A percentile compares a stretch with the other conserved stretches of the same genome.
Conservation (phyloP, 345 rosid species). For the Turnera subulata region DNA sequence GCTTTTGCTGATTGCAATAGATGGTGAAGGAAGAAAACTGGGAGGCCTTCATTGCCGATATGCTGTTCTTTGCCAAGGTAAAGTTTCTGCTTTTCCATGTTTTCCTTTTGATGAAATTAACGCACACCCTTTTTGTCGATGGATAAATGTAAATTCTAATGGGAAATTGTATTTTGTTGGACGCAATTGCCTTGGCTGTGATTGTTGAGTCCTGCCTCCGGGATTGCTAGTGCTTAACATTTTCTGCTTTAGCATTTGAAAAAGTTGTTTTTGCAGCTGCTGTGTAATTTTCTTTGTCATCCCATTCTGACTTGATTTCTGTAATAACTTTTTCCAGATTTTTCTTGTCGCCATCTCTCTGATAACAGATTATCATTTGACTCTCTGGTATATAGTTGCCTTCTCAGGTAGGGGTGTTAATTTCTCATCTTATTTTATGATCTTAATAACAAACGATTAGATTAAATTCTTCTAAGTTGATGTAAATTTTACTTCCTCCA, state of each 20-base stretch:
- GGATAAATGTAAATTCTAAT: not conserved
- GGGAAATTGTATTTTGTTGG: not conserved
- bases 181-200: not conserved
- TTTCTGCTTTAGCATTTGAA: not conserved
- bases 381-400: constrained; percentile 57
- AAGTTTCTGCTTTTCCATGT: not conserved
- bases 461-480: no score
- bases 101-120: not conserved
- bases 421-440: not conserved
- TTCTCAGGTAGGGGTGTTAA: constrained; percentile 50
- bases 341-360: constrained; percentile 61
- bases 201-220: no score
- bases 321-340: constrained; percentile 40
- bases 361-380: constrained; percentile 64
- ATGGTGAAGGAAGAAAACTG: constrained; percentile 66
- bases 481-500: no score
- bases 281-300: not conserved
- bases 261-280: not conserved
- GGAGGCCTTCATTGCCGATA: constrained; percentile 68
- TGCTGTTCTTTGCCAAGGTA: constrained; percentile 70
- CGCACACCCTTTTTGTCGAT: not conserved
- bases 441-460: no score
- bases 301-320: constrained; percentile 14
- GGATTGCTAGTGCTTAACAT: no score
- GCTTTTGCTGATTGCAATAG: constrained; percentile 24